phyloP scores from a whole-genome alignment of 1,284 basidiomycete genomes.

The Leucoagaricus sp. region DNA sequence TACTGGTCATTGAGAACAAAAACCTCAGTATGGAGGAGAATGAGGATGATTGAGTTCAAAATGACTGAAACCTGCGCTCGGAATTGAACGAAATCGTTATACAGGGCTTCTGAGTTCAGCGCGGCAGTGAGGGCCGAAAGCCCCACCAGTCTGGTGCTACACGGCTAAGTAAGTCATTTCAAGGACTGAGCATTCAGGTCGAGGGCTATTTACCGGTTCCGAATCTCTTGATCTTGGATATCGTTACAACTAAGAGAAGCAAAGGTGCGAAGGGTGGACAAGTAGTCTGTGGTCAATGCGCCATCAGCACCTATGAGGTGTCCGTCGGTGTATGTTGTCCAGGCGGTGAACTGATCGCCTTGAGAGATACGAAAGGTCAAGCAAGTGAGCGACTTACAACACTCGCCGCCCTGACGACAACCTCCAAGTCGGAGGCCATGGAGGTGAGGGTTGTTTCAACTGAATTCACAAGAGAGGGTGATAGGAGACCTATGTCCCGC shows the following conservation, averaged over 20 bases:
- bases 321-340: constrained; percentile 92
- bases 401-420: constrained; percentile 81
- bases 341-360: constrained; percentile 74
- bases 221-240: constrained; percentile 59
- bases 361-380: constrained; percentile 5
- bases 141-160: constrained; percentile 83
- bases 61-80: constrained; percentile 72
- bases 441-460: constrained; percentile 68
- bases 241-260: constrained; percentile 57
- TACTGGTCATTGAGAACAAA: constrained; percentile 70
- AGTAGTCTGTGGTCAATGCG: constrained; percentile 69
- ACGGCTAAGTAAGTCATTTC: constrained; percentile 9
- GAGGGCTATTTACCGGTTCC: constrained; percentile 54
- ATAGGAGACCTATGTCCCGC: constrained; percentile 83
- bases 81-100: constrained; percentile 77
- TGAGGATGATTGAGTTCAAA: constrained; percentile 74
- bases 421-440: constrained; percentile 78
- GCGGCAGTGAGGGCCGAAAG: constrained; percentile 83
- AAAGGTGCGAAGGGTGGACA: constrained; percentile 71
- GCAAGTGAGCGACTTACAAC: constrained; percentile 52
- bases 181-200: too few relatives aligned
- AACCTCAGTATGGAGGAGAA: constrained; percentile 67
- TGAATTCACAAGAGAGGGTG: constrained; percentile 75
- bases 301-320: constrained; percentile 79
- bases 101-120: constrained; percentile 84